Evolutionary conservation across 2,329 filamentous ascomycete species (phyloP).

Genomic region (Clonostachys byssicola): DNA sequence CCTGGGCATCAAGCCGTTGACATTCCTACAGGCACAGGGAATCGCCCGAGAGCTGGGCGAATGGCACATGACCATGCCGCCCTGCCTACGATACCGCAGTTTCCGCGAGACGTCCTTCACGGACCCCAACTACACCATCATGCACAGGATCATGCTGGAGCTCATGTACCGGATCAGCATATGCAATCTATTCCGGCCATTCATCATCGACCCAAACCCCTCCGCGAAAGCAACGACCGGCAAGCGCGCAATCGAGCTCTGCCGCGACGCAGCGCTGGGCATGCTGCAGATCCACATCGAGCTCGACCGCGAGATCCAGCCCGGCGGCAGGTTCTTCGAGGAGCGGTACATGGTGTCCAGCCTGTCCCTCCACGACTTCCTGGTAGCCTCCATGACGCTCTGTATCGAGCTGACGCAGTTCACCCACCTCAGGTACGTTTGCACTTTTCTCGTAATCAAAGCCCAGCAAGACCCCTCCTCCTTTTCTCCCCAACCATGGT

Average conservation of each 20-base stretch:
- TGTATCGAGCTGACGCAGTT: constrained; percentile 45
- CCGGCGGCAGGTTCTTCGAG: constrained; percentile 45
- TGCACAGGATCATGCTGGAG: constrained; percentile 43
- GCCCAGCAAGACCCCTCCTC: background rate
- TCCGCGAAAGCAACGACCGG: background rate
- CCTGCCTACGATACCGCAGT: constrained; percentile 31
- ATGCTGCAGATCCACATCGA: constrained; percentile 42
- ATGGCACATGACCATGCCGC: constrained; percentile 28
- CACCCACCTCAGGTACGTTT: constrained; percentile 24
- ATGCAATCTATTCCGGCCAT: constrained; percentile 45
- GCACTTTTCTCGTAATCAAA: background rate
- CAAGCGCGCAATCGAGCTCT: constrained; percentile 21
- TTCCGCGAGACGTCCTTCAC: constrained; percentile 36
- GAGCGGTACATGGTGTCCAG: constrained; percentile 50
- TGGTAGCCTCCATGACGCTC: constrained; percentile 56
- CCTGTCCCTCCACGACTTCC: constrained; percentile 50
- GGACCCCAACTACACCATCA: constrained; percentile 37
- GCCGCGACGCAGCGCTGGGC: constrained; percentile 34
- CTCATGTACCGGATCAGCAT: constrained; percentile 42
- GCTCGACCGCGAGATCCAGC: constrained; percentile 36
- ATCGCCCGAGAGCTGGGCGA: constrained; percentile 26
- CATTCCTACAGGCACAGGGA: constrained; percentile 18
- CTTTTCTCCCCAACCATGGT: background rate
- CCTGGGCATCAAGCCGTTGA: constrained; percentile 26
- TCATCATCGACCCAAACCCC: constrained; percentile 23